Percentiles rank a stretch among this genome's conserved stretches.
Evolutionary conservation across 1,139 yeast genomes (phyloP).

Genomic region (Meyerozyma carpophila): DNA sequence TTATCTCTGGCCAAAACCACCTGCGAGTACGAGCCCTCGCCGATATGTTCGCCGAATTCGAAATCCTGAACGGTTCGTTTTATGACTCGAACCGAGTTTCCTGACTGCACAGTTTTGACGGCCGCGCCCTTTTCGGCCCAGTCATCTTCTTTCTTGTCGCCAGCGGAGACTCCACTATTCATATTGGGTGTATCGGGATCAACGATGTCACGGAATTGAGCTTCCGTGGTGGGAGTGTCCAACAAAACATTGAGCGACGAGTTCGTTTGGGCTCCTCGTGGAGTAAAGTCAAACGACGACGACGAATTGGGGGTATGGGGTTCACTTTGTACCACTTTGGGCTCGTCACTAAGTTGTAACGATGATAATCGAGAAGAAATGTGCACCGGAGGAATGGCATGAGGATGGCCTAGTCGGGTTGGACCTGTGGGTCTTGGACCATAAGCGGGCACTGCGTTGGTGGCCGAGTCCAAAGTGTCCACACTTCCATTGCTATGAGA

Average conservation of each 20-base stretch:
- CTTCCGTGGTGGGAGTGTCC: conserved; percentile 23
- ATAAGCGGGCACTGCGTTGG: conserved; percentile 7
- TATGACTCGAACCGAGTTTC: conserved; percentile 20
- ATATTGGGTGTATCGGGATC: conserved; percentile 5
- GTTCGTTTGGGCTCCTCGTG: conserved; percentile 13
- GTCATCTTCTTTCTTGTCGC: conserved; percentile 11
- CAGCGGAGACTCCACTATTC: conserved; percentile 1
- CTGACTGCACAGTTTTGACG: conserved; percentile 13
- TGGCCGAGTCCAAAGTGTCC: conserved; percentile 27
- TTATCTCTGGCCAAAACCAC: conserved; percentile 83
- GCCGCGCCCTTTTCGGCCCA: conserved; percentile 42
- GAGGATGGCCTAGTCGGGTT: conserved; percentile 4
- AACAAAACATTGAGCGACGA: conserved; percentile 35
- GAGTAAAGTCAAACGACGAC: conserved; percentile 10
- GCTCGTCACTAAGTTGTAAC: conserved; percentile 12
- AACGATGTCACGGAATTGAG: conserved; percentile 12
- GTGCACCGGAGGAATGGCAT: conserved; percentile 17
- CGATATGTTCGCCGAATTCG: conserved; percentile 78
- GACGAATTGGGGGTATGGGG: conserved; percentile 22
- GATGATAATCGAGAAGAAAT: conserved; percentile 29
- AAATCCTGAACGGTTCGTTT: conserved; percentile 78
- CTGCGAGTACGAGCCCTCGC: conserved; percentile 96
- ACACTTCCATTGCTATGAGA: conserved; percentile 15
- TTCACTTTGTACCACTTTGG: conserved; percentile 18
- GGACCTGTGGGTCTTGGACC: conserved; percentile 4